These are phyloP conservation scores for Ormosia semicastrata DNA, from an alignment of 306 rosid species.

Conservation along the genomic window DNA sequence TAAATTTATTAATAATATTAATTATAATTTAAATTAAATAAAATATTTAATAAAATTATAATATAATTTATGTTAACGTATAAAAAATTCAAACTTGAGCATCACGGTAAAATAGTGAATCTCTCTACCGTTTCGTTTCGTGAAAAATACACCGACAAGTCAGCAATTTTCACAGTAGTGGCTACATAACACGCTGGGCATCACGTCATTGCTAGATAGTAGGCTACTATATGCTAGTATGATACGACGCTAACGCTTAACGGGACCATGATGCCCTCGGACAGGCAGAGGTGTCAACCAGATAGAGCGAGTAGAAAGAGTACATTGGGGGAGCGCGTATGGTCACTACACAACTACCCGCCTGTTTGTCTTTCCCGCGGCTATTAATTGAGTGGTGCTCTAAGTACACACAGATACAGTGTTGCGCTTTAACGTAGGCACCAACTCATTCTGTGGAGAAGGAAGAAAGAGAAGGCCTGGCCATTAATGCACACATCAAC, in stretches of 20 bases:
- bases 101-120: too few species aligned
- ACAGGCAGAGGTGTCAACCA: not conserved
- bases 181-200: too few species aligned
- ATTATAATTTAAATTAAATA: too few species aligned
- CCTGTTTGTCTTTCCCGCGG: conserved; percentile 63
- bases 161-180: too few species aligned
- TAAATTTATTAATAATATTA: too few species aligned
- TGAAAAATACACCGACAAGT: too few species aligned
- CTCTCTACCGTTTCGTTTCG: too few species aligned
- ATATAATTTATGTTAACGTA: too few species aligned
- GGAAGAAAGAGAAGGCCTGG: conserved; percentile 31
- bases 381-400: conserved; percentile 54
- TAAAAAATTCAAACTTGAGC: too few species aligned
- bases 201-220: not conserved
- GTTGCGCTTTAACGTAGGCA: conserved; percentile 32
- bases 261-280: not conserved
- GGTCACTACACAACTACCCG: not conserved
- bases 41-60: too few species aligned
- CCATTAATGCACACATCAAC: conserved; percentile 75
- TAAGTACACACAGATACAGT: conserved; percentile 25
- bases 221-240: not conserved
- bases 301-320: not conserved
- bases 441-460: conserved; percentile 19
- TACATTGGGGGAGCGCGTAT: not conserved
- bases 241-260: too few species aligned